A percentile compares a stretch with the other conserved stretches of the same genome.
phyloP scores from a whole-genome alignment of 2,329 filamentous ascomycete species.

The Gaeumannomyces sp. region DNA sequence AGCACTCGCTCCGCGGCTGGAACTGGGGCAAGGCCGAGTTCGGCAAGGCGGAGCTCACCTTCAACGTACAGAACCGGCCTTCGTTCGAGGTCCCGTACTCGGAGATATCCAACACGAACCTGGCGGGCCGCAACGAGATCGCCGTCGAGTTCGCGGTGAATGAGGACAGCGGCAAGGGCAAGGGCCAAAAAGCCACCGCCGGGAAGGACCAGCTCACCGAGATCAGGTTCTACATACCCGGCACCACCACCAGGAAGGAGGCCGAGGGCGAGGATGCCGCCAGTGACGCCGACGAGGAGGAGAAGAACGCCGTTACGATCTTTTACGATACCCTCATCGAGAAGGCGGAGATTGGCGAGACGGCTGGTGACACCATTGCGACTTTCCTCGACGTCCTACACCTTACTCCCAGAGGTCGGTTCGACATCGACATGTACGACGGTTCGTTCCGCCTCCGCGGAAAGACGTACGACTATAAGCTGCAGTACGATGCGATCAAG shows the following conservation, averaged over 20 bases:
- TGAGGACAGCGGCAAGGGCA: conserved; percentile 62
- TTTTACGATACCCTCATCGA: conserved; percentile 98
- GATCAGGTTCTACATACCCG: conserved; percentile 98
- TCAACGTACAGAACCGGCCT: conserved; percentile 94
- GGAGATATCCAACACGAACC: conserved; percentile 95
- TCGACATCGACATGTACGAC: conserved; percentile 99
- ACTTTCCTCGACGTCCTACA: conserved; percentile 96
- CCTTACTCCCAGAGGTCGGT: conserved; percentile 96
- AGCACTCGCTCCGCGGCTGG: conserved; percentile 94
- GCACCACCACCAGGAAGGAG: conserved; percentile 74
- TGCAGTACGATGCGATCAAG: conserved; percentile 95
- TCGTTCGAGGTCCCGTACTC: conserved; percentile 96
- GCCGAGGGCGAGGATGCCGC: conserved; percentile 67
- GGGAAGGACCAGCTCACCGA: conserved; percentile 91
- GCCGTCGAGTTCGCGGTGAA: conserved; percentile 87
- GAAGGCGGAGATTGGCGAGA: conserved; percentile 98
- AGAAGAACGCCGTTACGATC: conserved; percentile 92
- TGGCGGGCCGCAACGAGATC: conserved; percentile 96
- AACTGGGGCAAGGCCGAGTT: conserved; percentile 99
- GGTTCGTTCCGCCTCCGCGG: conserved; percentile 92
- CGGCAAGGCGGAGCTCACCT: conserved; percentile 86
- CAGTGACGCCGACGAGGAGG: conserved; percentile 63
- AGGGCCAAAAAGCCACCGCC: conserved; percentile 84
- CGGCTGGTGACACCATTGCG: conserved; percentile 96
- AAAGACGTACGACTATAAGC: conserved; percentile 99